A percentile compares a stretch with the other conserved stretches of the same genome.
These are phyloP conservation scores for Tolypocladium endophyticum DNA, from an alignment of 2,329 filamentous ascomycete species.

Conservation along the genomic window DNA sequence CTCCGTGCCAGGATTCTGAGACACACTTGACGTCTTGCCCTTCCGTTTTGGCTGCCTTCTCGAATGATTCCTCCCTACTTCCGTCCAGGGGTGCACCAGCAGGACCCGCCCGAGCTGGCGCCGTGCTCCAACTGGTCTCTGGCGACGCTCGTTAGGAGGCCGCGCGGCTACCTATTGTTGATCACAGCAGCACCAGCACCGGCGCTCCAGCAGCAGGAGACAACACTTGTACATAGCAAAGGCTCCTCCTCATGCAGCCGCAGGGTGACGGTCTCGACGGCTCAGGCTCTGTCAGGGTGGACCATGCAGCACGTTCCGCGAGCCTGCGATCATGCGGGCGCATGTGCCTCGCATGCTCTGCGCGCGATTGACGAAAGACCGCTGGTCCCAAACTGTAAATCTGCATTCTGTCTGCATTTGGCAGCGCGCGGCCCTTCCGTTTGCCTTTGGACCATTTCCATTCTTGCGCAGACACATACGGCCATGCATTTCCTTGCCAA, in stretches of 20 bases:
- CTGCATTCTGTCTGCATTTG: not conserved
- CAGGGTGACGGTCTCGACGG: not conserved
- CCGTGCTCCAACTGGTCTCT: not conserved
- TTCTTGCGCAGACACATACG: not conserved
- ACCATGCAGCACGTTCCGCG: not conserved
- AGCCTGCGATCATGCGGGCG: not conserved
- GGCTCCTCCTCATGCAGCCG: not conserved
- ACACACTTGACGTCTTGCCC: slow-evolving; percentile 3
- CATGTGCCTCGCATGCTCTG: not conserved
- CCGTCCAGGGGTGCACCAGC: not conserved
- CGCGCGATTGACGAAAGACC: not conserved
- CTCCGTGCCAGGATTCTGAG: slow-evolving; percentile 2
- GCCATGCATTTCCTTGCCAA: not conserved
- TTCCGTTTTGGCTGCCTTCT: slow-evolving; percentile 1
- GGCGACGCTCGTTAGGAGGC: not conserved
- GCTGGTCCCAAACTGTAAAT: not conserved
- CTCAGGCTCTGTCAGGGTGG: not conserved
- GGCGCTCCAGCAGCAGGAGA: not conserved
- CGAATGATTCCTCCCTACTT: slow-evolving; percentile 4
- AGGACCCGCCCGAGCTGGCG: not conserved
- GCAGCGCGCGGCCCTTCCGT: not conserved
- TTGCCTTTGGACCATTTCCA: not conserved
- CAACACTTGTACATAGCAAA: not conserved
- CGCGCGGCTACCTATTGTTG: not conserved
- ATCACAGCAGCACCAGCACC: not conserved